Conservation (phyloP, 2,329 filamentous ascomycete genomes). For the Colletotrichum somersetense region DNA sequence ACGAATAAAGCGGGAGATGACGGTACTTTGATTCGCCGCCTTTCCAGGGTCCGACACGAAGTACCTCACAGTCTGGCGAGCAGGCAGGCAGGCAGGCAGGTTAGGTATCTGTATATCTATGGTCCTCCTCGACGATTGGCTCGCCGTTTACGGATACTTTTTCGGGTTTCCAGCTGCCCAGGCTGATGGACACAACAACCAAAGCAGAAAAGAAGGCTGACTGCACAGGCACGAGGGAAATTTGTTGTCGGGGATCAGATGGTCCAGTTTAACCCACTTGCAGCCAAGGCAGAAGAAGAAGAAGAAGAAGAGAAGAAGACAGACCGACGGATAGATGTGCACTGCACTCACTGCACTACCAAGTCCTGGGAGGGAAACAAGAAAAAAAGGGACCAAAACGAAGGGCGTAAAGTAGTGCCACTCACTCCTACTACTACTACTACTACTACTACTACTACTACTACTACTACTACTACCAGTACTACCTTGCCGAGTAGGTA, state of each 20-base stretch:
- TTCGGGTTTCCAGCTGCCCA: background rate
- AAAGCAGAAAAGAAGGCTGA: slow-evolving; percentile 20
- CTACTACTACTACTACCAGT: no score
- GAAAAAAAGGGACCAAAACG: background rate
- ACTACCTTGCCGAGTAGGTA: background rate
- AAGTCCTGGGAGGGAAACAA: background rate
- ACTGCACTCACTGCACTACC: background rate
- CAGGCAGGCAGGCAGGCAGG: background rate
- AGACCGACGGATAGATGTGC: no score
- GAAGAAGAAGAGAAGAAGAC: background rate
- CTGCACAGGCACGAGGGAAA: slow-evolving; percentile 2
- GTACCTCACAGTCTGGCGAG: slow-evolving; percentile 9
- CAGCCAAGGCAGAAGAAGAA: slow-evolving; percentile 1
- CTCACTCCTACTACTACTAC: no score
- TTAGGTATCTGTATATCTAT: background rate
- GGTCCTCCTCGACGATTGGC: background rate
- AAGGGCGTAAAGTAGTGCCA: background rate
- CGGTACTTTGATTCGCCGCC: slow-evolving; percentile 12
- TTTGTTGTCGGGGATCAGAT: slow-evolving; percentile 14
- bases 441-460: no score
- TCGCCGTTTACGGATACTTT: background rate
- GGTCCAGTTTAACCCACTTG: slow-evolving; percentile 32
- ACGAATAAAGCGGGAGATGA: no score
- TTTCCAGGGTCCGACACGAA: background rate
- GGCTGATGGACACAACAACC: background rate